Percentiles rank a stretch among this genome's conserved stretches.
These are phyloP conservation scores for Yamadazyma diddensiae DNA, from an alignment of 1,139 yeast species.

Conservation along the genomic window DNA sequence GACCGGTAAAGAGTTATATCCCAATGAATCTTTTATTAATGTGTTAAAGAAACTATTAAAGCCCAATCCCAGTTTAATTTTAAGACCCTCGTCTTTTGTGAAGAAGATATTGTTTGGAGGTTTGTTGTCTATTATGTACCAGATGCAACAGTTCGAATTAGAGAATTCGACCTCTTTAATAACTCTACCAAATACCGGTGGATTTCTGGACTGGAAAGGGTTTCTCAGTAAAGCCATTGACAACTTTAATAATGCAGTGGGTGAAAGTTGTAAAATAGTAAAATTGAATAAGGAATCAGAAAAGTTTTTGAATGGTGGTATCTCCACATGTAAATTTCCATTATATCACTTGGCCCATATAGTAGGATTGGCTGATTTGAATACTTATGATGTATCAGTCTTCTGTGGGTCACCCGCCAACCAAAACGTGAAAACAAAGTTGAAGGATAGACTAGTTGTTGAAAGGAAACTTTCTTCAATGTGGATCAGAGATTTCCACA, in stretches of 20 bases:
- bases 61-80: constrained; percentile 8
- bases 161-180: constrained; percentile 50
- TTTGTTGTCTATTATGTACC: constrained; percentile 64
- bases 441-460: constrained; percentile 51
- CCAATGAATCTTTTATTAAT: constrained; percentile 32
- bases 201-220: constrained; percentile 58
- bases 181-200: constrained; percentile 23
- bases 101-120: constrained; percentile 70
- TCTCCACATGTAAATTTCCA: constrained; percentile 30
- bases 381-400: constrained; percentile 75
- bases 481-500: constrained; percentile 34
- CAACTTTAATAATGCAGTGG: constrained; percentile 20
- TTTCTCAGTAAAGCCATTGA: constrained; percentile 61
- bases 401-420: constrained; percentile 82
- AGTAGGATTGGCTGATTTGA: constrained; percentile 56
- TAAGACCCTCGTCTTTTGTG: constrained; percentile 42
- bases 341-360: constrained; percentile 74
- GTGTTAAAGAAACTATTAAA: constrained; percentile 32
- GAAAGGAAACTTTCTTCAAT: constrained; percentile 47
- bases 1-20: constrained; percentile 11
- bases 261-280: constrained; percentile 11
- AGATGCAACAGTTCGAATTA: constrained; percentile 71
- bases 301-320: constrained; percentile 10
- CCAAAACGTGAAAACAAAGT: constrained; percentile 69
- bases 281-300: constrained; percentile 9